Conservation (phyloP, 768 basidiomycete genomes). For the Suillus variegatus region DNA sequence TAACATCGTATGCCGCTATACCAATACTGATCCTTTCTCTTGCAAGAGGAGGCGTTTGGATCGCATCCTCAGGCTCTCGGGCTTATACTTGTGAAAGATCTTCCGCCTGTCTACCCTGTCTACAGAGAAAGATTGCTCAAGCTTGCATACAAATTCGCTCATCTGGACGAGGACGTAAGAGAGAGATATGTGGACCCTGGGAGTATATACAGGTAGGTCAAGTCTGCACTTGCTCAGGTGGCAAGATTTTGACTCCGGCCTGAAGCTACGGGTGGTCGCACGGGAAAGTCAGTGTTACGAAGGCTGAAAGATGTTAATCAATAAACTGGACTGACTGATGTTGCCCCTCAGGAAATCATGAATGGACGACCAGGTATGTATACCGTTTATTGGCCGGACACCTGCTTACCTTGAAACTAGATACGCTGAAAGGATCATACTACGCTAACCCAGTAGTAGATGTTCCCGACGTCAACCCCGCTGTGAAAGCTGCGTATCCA, state of each 20-base stretch:
- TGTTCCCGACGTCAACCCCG: conserved; percentile 55
- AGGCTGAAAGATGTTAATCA: background rate
- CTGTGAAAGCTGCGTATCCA: conserved; percentile 58
- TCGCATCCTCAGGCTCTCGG: conserved; percentile 75
- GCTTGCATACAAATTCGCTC: conserved; percentile 75
- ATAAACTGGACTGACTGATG: background rate
- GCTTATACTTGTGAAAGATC: conserved; percentile 78
- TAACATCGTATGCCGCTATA: background rate
- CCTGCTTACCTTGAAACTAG: conserved; percentile 37
- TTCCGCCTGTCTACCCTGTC: conserved; percentile 63
- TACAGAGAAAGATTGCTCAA: conserved; percentile 75
- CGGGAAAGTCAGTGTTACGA: conserved; percentile 64
- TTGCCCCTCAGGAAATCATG: conserved; percentile 76
- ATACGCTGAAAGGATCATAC: conserved; percentile 88
- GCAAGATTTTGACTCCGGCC: conserved; percentile 2
- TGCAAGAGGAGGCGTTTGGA: conserved; percentile 78
- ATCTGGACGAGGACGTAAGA: conserved; percentile 60
- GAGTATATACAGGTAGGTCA: conserved; percentile 71
- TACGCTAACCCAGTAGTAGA: conserved; percentile 84
- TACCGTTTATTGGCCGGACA: background rate
- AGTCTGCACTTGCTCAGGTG: background rate
- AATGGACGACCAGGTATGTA: conserved; percentile 79
- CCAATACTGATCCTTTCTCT: background rate
- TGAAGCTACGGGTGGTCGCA: conserved; percentile 95
- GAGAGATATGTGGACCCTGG: conserved; percentile 75